Evolutionary conservation across 1,139 yeast genomes (phyloP).

Genomic region (Blastobotrys elegans): DNA sequence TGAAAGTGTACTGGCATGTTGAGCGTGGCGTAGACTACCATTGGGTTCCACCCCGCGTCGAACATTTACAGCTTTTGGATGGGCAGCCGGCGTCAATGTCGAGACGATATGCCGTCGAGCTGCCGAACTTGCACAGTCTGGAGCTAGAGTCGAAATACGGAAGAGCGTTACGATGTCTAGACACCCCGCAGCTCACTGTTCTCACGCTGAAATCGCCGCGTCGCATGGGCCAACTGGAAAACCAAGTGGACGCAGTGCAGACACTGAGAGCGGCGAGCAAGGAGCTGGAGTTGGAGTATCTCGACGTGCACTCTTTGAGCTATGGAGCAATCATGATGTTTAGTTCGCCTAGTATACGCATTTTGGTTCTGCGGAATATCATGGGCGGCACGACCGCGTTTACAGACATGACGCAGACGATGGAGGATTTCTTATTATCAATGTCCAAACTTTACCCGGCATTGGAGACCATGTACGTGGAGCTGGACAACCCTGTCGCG

Average conservation of each 20-base stretch:
- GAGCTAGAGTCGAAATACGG: slow-evolving; percentile 8
- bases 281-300: background rate
- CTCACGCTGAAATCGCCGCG: background rate
- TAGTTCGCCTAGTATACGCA: background rate
- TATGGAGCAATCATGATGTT: slow-evolving; percentile 5
- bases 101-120: background rate
- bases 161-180: background rate
- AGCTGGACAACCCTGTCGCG: slow-evolving; percentile 1
- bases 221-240: slow-evolving; percentile 4
- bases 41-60: slow-evolving; percentile 6
- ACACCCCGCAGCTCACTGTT: background rate
- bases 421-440: slow-evolving; percentile 5
- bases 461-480: slow-evolving; percentile 1
- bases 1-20: slow-evolving; percentile 1
- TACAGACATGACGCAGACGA: slow-evolving; percentile 8
- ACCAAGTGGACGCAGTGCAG: slow-evolving; percentile 1
- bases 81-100: background rate
- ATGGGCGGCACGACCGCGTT: slow-evolving; percentile 11
- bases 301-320: slow-evolving; percentile 3
- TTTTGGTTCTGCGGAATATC: background rate
- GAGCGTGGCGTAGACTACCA: background rate
- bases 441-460: slow-evolving; percentile 5
- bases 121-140: background rate
- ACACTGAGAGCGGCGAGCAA: background rate
- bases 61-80: slow-evolving; percentile 6